Evolutionary conservation across 306 rosid genomes (phyloP).

Genomic region (Rosa lucieae): DNA sequence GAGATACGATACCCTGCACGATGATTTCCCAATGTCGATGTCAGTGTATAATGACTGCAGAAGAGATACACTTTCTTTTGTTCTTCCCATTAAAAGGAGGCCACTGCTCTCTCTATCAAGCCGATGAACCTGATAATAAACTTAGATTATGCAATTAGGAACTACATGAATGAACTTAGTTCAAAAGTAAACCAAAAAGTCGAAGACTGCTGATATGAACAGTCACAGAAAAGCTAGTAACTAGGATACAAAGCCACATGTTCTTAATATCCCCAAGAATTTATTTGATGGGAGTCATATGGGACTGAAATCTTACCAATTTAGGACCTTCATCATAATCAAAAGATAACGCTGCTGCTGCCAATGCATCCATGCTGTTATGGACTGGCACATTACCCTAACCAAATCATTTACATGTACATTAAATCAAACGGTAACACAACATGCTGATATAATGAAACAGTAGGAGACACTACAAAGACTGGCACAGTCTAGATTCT

Average conservation of each 20-base stretch:
- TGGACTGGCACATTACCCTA: slow-evolving; percentile 94
- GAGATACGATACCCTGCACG: slow-evolving; percentile 50
- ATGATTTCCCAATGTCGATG: slow-evolving; percentile 49
- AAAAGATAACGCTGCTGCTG: slow-evolving; percentile 89
- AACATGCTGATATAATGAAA: slow-evolving; percentile 11
- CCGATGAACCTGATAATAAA: slow-evolving; percentile 71
- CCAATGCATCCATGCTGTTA: slow-evolving; percentile 96
- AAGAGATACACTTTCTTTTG: slow-evolving; percentile 64
- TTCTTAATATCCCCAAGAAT: background rate
- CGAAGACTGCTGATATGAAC: background rate
- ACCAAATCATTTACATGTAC: slow-evolving; percentile 27
- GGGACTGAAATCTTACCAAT: slow-evolving; percentile 52
- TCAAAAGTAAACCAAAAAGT: slow-evolving; percentile 1
- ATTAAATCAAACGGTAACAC: slow-evolving; percentile 25
- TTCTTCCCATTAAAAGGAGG: slow-evolving; percentile 76
- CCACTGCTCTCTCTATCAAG: slow-evolving; percentile 94
- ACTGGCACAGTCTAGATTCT: slow-evolving; percentile 22
- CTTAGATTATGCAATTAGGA: background rate
- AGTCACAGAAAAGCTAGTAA: background rate
- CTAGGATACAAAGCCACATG: background rate
- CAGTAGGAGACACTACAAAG: background rate
- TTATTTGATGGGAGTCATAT: background rate
- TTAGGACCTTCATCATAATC: slow-evolving; percentile 88
- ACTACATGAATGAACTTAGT: background rate
- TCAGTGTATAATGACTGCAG: slow-evolving; percentile 76